Conservation (phyloP, 495 filamentous ascomycete genomes). For the Ramalina intermedia region DNA sequence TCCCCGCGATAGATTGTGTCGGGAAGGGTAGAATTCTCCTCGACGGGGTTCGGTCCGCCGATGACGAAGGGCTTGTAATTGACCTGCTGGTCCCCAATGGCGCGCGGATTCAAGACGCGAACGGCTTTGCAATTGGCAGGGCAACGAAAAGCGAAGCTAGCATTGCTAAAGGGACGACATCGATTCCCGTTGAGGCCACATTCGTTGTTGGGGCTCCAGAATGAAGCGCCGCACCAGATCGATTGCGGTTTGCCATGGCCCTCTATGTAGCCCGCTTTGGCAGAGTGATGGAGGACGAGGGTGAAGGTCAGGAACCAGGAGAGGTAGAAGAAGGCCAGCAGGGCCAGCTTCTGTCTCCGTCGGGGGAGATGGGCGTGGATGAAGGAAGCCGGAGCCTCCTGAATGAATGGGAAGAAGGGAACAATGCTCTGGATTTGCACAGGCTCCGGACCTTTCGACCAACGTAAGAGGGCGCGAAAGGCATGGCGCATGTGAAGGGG, state of each 20-base stretch:
- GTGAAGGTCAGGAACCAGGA: slow-evolving; percentile 63
- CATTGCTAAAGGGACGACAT: slow-evolving; percentile 66
- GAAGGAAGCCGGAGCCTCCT: slow-evolving; percentile 51
- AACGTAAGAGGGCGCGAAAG: slow-evolving; percentile 36
- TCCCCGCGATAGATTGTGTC: slow-evolving; percentile 58
- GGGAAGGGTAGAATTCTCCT: slow-evolving; percentile 19
- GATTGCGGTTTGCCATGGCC: slow-evolving; percentile 51
- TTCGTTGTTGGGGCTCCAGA: slow-evolving; percentile 48
- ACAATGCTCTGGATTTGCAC: slow-evolving; percentile 49
- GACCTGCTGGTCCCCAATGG: slow-evolving; percentile 59
- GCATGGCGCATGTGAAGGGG: slow-evolving; percentile 34
- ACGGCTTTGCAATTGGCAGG: slow-evolving; percentile 57
- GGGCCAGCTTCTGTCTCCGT: slow-evolving; percentile 38
- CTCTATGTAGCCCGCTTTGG: slow-evolving; percentile 47
- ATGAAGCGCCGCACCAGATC: slow-evolving; percentile 50
- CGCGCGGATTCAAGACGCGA: slow-evolving; percentile 53
- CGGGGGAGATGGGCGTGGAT: slow-evolving; percentile 51
- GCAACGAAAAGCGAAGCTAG: slow-evolving; percentile 61
- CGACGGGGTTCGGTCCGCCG: slow-evolving; percentile 45
- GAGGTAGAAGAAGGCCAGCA: slow-evolving; percentile 47
- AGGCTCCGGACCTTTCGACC: slow-evolving; percentile 58
- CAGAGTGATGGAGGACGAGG: slow-evolving; percentile 48
- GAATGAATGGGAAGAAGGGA: slow-evolving; percentile 53
- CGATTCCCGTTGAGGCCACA: slow-evolving; percentile 69
- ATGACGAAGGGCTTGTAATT: slow-evolving; percentile 59